Evolutionary conservation across 805 yeast genomes (phyloP).

Genomic region (Zygosaccharomyces gambellarensis): DNA sequence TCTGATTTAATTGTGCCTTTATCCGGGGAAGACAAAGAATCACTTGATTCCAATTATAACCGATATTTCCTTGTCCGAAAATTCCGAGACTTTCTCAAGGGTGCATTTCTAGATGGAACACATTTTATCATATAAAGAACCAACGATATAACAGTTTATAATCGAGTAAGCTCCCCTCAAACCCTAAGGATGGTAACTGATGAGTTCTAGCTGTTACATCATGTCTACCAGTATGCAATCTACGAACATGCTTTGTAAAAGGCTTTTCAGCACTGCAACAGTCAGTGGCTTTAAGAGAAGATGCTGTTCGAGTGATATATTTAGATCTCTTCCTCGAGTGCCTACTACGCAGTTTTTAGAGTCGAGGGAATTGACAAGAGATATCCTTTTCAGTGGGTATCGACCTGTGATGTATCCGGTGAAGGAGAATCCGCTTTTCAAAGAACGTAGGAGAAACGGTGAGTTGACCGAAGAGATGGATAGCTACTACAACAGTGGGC

Average conservation of each 20-base stretch:
- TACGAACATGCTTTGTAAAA: slow-evolving; percentile 4
- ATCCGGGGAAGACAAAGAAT: neutral
- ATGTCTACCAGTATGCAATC: neutral
- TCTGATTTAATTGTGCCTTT: neutral
- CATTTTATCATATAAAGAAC: neutral
- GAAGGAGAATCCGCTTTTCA: slow-evolving; percentile 31
- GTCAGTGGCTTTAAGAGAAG: slow-evolving; percentile 8
- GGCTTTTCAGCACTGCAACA: slow-evolving; percentile 9
- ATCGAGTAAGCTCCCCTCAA: neutral
- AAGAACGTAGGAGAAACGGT: slow-evolving; percentile 14
- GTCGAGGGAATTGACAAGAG: slow-evolving; percentile 24
- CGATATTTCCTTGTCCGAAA: slow-evolving; percentile 6
- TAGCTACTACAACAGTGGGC: neutral
- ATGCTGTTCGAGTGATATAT: slow-evolving; percentile 13
- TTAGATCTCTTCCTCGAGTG: slow-evolving; percentile 29
- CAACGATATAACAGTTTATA: neutral
- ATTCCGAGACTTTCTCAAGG: neutral
- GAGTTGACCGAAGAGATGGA: slow-evolving; percentile 6
- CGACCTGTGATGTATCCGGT: slow-evolving; percentile 33
- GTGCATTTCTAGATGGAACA: neutral
- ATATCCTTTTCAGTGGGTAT: slow-evolving; percentile 33
- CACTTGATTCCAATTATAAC: neutral
- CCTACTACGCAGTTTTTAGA: slow-evolving; percentile 33
- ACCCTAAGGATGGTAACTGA: neutral
- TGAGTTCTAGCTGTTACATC: neutral